Base-by-base conservation (phyloP, 768 basidiomycete species). In the Collybia nuda region DNA sequence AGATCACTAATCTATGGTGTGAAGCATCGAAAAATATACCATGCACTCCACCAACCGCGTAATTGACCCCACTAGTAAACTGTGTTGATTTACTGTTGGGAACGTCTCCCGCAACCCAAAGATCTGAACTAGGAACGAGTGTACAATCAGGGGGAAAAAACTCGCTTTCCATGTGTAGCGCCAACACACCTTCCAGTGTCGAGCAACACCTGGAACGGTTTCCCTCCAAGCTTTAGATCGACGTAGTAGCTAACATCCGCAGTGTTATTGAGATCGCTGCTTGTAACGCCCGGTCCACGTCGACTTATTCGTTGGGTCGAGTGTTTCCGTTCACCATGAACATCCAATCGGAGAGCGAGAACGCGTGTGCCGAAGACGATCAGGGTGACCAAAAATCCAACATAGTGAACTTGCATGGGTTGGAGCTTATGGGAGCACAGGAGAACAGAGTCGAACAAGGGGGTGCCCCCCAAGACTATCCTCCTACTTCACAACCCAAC, bases 21-120 rank as follows among this genome's bases (percentile, higher is more conserved):
- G 32, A 28, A 14, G 18, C 3, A 23, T 38, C 36, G n/a, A 37
- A 7, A 35, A 24, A 26, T 62, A 36, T 48, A 84, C 84, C 85
- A 55, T 68, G 49, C 3, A 80, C 78, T 1, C 63, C 62, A 26
- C 81, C 82, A 14, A 79, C 70, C 14, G 82, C 85, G 67, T 86
- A 87, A 6, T 64, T 58, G 17, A 85, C 74, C 14, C 59, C 59
- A 17, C 72, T 62, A 6, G 65, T 66, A 44, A 60, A 63, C 2
- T 72, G 74, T 32, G 78, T 73, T 21, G 65, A 56, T 15, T 56
- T 68, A 28, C 73, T 74, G 32, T 62, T 62, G 9, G 67, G 65
- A 6, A 84, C 74, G 45, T 51, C 51, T 24, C 74, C 72, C 8
- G 77, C 74, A 5, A 86, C 76, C 78, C 81, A 86, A 6, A 86